These are phyloP conservation scores for Sphagnum contortum DNA, from an alignment of 225 moss, liverwort and hornwort species.

Conservation along the genomic window DNA sequence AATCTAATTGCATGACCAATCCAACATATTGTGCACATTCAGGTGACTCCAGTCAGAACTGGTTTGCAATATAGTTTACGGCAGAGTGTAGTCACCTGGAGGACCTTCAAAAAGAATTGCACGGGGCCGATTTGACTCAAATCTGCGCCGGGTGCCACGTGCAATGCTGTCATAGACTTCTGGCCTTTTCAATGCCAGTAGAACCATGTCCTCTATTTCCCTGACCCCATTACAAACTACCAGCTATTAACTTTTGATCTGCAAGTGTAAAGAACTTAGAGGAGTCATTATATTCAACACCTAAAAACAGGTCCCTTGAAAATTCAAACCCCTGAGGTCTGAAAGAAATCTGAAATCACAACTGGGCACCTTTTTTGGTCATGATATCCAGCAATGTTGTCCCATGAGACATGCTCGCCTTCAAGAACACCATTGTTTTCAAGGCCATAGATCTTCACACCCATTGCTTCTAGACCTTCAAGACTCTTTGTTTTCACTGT, in stretches of 20 bases:
- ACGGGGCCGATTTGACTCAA: conserved; percentile 74
- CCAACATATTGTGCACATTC: too few relatives aligned
- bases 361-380: conserved; percentile 59
- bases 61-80: too few relatives aligned
- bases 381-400: conserved; percentile 71
- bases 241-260: too few relatives aligned
- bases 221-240: conserved; percentile 7
- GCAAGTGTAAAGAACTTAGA: too few relatives aligned
- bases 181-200: conserved; percentile 68
- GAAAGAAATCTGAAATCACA: neutral
- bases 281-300: too few relatives aligned
- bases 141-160: conserved; percentile 72
- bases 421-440: conserved; percentile 31
- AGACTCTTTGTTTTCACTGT: conserved; percentile 48
- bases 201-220: conserved; percentile 80
- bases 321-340: too few relatives aligned
- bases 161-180: conserved; percentile 78
- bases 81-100: conserved; percentile 39
- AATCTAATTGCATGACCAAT: too few relatives aligned
- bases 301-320: too few relatives aligned
- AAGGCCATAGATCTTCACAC: conserved; percentile 69
- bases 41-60: too few relatives aligned
- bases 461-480: conserved; percentile 67
- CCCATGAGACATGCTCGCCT: conserved; percentile 51
- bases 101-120: conserved; percentile 86